Conservation (phyloP, 1,139 yeast genomes). For the Debaryomycetaceae sp. region DNA sequence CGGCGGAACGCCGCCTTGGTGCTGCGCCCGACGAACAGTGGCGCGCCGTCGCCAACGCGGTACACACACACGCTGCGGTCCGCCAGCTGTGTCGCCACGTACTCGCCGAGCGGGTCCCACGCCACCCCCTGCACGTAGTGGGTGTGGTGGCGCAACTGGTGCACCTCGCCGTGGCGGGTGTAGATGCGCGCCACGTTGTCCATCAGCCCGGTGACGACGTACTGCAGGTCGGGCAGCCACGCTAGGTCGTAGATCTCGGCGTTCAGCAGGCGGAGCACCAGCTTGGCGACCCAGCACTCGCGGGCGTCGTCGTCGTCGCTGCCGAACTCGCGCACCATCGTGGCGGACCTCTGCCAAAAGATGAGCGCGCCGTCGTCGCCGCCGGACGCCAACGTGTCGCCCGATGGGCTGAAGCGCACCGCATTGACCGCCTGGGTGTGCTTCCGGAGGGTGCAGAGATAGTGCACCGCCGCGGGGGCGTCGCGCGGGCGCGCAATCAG, state of each 20-base stretch:
- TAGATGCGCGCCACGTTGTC: conserved; percentile 78
- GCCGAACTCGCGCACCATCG: conserved; percentile 54
- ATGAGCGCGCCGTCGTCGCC: conserved; percentile 92
- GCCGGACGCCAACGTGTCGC: conserved; percentile 74
- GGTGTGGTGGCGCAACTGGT: conserved; percentile 65
- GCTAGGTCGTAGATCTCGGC: conserved; percentile 85
- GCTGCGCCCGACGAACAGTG: conserved; percentile 4
- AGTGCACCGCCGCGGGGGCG: conserved; percentile 41
- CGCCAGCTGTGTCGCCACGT: conserved; percentile 81
- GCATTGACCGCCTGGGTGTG: conserved; percentile 95
- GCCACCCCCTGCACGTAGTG: conserved; percentile 94
- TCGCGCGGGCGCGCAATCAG: conserved; percentile 12
- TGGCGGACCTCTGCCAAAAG: conserved; percentile 66
- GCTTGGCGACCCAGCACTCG: conserved; percentile 68
- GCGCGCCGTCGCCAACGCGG: conserved; percentile 1
- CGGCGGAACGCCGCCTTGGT: conserved; percentile 6
- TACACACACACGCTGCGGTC: conserved; percentile 79
- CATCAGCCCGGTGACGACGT: conserved; percentile 85
- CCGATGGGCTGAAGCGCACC: conserved; percentile 72
- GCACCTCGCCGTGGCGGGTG: conserved; percentile 55
- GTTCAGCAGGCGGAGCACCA: conserved; percentile 53
- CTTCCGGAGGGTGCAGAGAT: conserved; percentile 71
- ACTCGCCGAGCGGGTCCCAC: conserved; percentile 87
- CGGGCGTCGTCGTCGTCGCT: conserved; percentile 48
- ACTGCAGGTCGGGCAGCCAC: conserved; percentile 84